phyloP scores from a whole-genome alignment of 2,329 filamentous ascomycete species.

The Ilyonectria sp. region DNA sequence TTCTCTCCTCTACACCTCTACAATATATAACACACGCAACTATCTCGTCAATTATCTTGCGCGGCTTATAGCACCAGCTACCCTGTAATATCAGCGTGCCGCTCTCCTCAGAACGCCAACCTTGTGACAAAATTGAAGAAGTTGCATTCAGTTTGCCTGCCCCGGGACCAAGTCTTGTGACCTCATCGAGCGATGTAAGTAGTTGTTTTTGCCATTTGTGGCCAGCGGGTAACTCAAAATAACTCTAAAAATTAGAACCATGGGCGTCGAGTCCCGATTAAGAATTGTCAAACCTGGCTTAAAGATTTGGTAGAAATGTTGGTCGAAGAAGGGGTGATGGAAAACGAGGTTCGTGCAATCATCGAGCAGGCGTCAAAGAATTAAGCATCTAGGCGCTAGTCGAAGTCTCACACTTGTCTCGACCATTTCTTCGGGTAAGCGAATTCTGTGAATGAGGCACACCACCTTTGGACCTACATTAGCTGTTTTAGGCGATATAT shows the following conservation, averaged over 20 bases:
- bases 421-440: background rate
- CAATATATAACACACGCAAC: background rate
- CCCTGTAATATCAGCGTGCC: background rate
- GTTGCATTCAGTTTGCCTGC: constrained; percentile 11
- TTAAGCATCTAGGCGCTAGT: background rate
- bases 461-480: background rate
- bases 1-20: too few relatives aligned
- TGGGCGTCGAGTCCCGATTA: constrained; percentile 10
- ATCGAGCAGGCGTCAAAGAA: constrained; percentile 19
- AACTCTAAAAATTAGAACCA: background rate
- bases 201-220: too few relatives aligned
- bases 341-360: background rate
- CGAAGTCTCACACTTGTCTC: background rate
- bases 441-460: background rate
- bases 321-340: constrained; percentile 6
- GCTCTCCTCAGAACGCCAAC: background rate
- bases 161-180: constrained; percentile 11
- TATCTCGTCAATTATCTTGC: background rate
- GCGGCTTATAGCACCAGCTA: background rate
- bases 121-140: constrained; percentile 22
- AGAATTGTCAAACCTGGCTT: constrained; percentile 27
- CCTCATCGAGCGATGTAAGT: background rate
- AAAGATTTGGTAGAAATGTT: constrained; percentile 15
- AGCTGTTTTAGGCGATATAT: background rate
- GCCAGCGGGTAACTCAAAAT: background rate